Conservation (phyloP, 192 early-diverging fungal species). For the Dimargaris xerosporica region DNA sequence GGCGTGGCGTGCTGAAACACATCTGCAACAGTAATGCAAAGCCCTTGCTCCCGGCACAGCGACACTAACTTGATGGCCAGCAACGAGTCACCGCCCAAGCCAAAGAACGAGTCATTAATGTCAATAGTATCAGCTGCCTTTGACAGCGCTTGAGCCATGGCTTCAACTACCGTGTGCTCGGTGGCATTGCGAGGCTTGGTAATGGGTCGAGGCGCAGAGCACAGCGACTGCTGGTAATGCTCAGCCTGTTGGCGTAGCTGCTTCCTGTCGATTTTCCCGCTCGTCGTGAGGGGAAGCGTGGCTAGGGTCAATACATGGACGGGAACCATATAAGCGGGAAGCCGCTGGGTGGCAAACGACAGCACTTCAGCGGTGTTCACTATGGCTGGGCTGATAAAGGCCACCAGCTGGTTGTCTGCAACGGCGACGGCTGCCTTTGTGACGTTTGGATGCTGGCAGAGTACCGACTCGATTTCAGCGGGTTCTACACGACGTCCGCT, state of each 20-base stretch:
- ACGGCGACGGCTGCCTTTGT: constrained; percentile 16
- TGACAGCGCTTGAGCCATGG: too few species aligned
- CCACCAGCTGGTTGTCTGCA: constrained; percentile 15
- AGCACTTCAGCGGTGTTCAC: neutral
- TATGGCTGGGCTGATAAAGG: constrained; percentile 15
- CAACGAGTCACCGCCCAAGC: neutral
- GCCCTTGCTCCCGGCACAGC: neutral
- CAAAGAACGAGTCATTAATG: neutral
- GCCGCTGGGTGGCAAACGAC: neutral
- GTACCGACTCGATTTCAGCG: neutral
- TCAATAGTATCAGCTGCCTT: too few species aligned
- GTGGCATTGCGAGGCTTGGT: too few species aligned
- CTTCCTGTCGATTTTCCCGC: neutral
- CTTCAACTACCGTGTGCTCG: too few species aligned
- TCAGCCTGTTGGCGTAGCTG: neutral
- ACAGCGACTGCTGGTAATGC: too few species aligned
- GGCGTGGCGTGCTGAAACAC: neutral
- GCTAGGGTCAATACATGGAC: neutral
- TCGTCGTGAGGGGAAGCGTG: neutral
- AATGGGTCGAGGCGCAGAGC: too few species aligned
- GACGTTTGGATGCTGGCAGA: constrained; percentile 15
- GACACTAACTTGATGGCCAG: neutral
- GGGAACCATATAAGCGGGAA: neutral
- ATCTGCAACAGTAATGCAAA: neutral
- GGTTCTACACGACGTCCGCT: neutral